Conservation (phyloP, 495 filamentous ascomycete genomes). For the Xylaria longipes region DNA sequence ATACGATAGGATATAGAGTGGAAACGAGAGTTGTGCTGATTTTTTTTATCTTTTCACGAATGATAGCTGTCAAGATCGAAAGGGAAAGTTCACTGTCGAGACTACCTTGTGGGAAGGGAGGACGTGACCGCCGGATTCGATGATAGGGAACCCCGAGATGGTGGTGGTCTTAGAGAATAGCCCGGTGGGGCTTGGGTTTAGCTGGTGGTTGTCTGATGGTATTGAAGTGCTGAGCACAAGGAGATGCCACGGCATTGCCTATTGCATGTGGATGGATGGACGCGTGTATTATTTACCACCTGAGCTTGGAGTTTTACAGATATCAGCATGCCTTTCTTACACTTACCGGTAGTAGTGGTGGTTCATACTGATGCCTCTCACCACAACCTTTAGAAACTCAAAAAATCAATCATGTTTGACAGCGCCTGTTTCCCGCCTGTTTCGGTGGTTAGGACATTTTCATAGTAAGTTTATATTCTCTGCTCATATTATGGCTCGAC, state of each 20-base stretch:
- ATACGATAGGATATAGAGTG: neutral
- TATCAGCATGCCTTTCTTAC: neutral
- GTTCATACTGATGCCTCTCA: neutral
- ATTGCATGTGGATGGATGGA: neutral
- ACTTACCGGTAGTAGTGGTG: no score
- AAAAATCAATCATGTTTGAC: no score
- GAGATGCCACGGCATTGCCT: neutral
- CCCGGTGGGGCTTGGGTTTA: slow-evolving; percentile 22
- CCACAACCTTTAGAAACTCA: no score
- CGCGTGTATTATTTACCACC: neutral
- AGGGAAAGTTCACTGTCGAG: slow-evolving; percentile 72
- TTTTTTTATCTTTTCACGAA: neutral
- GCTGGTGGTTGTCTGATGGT: neutral
- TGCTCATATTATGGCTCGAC: no score
- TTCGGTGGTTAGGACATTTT: no score
- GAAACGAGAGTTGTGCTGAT: neutral
- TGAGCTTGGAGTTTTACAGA: slow-evolving; percentile 3
- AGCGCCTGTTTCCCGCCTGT: no score
- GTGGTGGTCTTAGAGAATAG: neutral
- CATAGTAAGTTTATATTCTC: no score
- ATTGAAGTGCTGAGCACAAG: neutral
- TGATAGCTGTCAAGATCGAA: slow-evolving; percentile 71
- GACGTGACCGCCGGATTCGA: neutral
- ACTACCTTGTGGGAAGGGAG: slow-evolving; percentile 78
- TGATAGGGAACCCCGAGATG: neutral